Base-by-base conservation (phyloP, 139 green algal genomes). In the Chlorella sp. region DNA sequence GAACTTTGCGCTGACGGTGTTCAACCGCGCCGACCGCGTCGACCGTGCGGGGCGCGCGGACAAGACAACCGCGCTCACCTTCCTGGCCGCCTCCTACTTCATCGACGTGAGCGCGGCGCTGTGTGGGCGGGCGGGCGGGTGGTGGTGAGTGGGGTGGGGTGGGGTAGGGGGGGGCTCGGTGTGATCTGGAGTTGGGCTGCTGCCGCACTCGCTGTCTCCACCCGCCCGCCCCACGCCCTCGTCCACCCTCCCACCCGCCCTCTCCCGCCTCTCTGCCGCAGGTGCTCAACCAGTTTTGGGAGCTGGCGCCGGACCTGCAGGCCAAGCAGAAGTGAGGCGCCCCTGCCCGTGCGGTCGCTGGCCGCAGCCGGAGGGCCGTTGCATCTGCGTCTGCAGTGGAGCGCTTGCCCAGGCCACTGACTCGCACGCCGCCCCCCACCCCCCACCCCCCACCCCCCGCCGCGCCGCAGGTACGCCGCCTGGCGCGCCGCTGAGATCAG, bases 401-500 rank as follows among this genome's bases (percentile, higher is more conserved):
- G n/a, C n/a, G n/a, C n/a, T n/a, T n/a, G n/a, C n/a, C n/a, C n/a
- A n/a, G n/a, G n/a, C n/a, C n/a, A n/a, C n/a, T n/a, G n/a, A n/a
- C n/a, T n/a, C n/a, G n/a, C n/a, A n/a, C n/a, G n/a, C n/a, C n/a
- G n/a, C n/a, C n/a, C n/a, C n/a, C n/a, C n/a, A n/a, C n/a, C n/a
- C n/a, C n/a, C n/a, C n/a, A n/a, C n/a, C n/a, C n/a, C n/a, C n/a
- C n/a, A n/a, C n/a, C n/a, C n/a, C n/a, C n/a, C n/a, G n/a, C n/a
- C n/a, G n/a, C n/a, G n/a, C n/a, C n/a, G n/a, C n/a, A n/a, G n/a
- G n/a, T 98, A 96, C 67, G 89, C 92, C 2, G 76, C 86, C 8
- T 98, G 93, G 93, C 87, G 94, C 5, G 94, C 94, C 0, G 87
- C 93, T 15, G 94, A 97, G 41, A 94, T 98, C 27, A 79, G 86